phyloP scores from a whole-genome alignment of 2,329 filamentous ascomycete genomes.

The Diplodia scrobiculata region DNA sequence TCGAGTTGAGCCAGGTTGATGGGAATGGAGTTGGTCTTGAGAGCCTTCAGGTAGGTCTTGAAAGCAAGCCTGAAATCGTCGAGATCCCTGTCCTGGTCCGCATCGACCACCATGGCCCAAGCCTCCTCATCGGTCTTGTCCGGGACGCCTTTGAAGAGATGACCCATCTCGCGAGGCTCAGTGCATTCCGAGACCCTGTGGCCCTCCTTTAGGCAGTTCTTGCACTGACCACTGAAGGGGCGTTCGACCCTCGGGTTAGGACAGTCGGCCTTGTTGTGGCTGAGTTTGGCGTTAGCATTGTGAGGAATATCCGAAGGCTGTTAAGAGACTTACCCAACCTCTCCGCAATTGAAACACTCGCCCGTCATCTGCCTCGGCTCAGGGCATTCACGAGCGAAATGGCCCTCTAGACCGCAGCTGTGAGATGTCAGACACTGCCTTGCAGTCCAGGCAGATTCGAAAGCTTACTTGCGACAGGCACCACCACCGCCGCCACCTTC shows the following conservation, averaged over 20 bases:
- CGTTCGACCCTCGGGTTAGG: conserved; percentile 57
- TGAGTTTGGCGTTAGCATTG: conserved; percentile 32
- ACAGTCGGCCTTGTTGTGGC: conserved; percentile 66
- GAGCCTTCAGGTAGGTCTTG: conserved; percentile 51
- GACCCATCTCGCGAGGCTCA: conserved; percentile 42
- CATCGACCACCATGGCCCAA: conserved; percentile 54
- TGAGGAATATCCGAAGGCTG: conserved; percentile 29
- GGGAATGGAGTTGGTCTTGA: conserved; percentile 38
- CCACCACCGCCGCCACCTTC: conserved; percentile 16
- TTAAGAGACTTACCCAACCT: conserved; percentile 49
- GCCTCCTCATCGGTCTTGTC: conserved; percentile 54
- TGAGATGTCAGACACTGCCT: conserved; percentile 35
- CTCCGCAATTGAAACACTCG: conserved; percentile 63
- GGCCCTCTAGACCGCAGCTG: conserved; percentile 50
- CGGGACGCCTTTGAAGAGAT: conserved; percentile 44
- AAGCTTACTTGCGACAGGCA: conserved; percentile 29
- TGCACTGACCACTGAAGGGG: conserved; percentile 60
- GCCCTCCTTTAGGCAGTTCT: conserved; percentile 54
- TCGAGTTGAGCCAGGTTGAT: conserved; percentile 55
- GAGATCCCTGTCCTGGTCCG: conserved; percentile 54
- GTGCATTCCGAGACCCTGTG: conserved; percentile 55
- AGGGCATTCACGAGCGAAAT: conserved; percentile 55
- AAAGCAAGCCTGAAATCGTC: conserved; percentile 56
- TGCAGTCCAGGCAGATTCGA: background rate
- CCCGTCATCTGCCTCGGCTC: conserved; percentile 48